phyloP scores from a whole-genome alignment of 257 asterid genomes.

The Scutellaria minor region DNA sequence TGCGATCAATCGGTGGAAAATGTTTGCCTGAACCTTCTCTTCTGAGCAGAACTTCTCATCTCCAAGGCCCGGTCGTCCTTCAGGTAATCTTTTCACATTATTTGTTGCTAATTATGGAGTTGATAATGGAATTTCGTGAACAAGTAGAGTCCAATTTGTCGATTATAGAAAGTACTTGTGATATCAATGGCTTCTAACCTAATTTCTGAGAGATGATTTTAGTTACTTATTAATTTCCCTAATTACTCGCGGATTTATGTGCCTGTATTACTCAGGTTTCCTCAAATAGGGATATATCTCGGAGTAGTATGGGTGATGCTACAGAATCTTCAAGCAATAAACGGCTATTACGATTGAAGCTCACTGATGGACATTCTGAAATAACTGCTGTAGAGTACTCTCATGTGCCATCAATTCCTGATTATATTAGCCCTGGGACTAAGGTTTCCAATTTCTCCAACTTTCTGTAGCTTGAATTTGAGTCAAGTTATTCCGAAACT shows the following conservation, averaged over 20 bases:
- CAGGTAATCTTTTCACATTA: conserved; percentile 52
- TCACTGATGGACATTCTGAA: conserved; percentile 82
- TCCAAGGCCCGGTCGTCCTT: conserved; percentile 71
- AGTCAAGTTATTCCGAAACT: neutral
- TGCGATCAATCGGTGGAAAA: conserved; percentile 76
- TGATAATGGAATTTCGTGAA: neutral
- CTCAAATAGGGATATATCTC: conserved; percentile 67
- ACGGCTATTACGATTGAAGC: conserved; percentile 69
- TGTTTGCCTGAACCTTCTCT: conserved; percentile 66
- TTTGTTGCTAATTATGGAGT: neutral
- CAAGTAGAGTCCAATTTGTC: neutral
- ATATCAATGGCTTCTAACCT: neutral
- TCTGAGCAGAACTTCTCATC: conserved; percentile 58
- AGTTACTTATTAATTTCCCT: neutral
- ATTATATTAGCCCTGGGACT: conserved; percentile 77
- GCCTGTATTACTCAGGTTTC: conserved; percentile 48
- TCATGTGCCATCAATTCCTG: conserved; percentile 68
- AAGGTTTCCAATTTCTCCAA: conserved; percentile 52
- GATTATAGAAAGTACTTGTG: neutral
- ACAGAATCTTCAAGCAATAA: conserved; percentile 57
- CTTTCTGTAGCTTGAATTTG: conserved; percentile 7
- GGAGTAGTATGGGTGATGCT: conserved; percentile 57
- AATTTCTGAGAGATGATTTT: neutral
- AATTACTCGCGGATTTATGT: conserved; percentile 11
- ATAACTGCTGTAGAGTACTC: conserved; percentile 74